A percentile compares a stretch with the other conserved stretches of the same genome.
Evolutionary conservation across 1,284 basidiomycete species (phyloP).

Genomic region (Boletellus sp.): DNA sequence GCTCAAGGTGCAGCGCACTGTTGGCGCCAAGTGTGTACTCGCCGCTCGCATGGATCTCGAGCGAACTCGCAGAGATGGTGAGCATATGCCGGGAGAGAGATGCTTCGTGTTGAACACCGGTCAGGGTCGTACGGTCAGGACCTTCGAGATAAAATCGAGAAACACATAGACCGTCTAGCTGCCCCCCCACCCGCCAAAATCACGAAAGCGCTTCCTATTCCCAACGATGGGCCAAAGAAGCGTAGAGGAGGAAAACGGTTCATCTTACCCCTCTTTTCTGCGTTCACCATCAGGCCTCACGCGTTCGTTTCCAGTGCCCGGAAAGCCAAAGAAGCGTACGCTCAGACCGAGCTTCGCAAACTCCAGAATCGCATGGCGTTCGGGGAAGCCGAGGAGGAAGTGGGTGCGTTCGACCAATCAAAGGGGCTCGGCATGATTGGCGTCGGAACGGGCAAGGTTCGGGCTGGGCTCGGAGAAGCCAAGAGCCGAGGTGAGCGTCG

Average conservation of each 20-base stretch:
- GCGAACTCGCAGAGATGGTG: constrained; percentile 73
- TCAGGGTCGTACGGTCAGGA: constrained; percentile 76
- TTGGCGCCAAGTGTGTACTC: constrained; percentile 88
- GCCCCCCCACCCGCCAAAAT: constrained; percentile 95
- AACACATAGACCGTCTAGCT: constrained; percentile 86
- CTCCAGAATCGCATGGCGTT: constrained; percentile 96
- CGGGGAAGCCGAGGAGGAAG: constrained; percentile 93
- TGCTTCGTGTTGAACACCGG: constrained; percentile 4
- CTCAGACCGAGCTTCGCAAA: constrained; percentile 94
- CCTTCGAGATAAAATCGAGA: constrained; percentile 83
- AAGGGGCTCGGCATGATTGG: constrained; percentile 98
- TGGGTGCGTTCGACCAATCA: constrained; percentile 94
- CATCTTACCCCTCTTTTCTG: constrained; percentile 18
- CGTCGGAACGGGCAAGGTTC: constrained; percentile 77
- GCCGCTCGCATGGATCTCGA: constrained; percentile 93
- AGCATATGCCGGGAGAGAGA: constrained; percentile 14
- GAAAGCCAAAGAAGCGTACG: constrained; percentile 95
- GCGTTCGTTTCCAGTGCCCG: constrained; percentile 61
- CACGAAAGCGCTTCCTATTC: constrained; percentile 92
- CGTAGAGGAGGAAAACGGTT: constrained; percentile 92
- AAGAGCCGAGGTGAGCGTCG: constrained; percentile 75
- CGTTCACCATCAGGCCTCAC: constrained; percentile 3
- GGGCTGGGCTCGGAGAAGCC: constrained; percentile 81
- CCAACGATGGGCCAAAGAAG: constrained; percentile 93
- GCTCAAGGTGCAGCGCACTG: constrained; percentile 87